Evolutionary conservation across 2,329 filamentous ascomycete species (phyloP), one percentile per base, ranked within the genome.

Genomic region (Ilyonectria robusta): DNA sequence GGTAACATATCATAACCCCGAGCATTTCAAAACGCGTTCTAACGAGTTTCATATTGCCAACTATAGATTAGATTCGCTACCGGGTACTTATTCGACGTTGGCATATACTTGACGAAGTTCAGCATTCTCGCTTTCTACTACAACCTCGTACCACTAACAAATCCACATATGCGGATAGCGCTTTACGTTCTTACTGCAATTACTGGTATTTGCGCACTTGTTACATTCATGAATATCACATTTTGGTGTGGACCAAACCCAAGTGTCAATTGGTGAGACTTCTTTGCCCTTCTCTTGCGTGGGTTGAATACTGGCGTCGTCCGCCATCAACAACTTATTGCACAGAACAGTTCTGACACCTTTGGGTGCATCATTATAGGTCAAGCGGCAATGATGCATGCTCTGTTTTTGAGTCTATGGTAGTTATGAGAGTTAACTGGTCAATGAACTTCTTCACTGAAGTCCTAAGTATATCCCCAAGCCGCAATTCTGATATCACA

Each of bases 101-200:
- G 73, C 29, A 70, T 76, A 17, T 75, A 71, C 55, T 66, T 76
- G n/a, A 71, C 72, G 5, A 75, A 75, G 48, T 50, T 76, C 35
- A 75, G 73, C 19, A 66, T 76, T 46, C 63, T 74, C 23, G 72
- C 74, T 21, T 72, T 75, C 9, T 76, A 73, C 59, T 75, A 68
- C 55, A 69, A 55, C 35, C 57, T 76, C 3, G 59, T 75, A 2
- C 74, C 74, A 3, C 50, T 29, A 1, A 68, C 69, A 8, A 68
- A 67, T 17, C 69, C 65, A 1, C 13, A 46, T 1, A 70, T 76
- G 58, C 63, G 73, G 8, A 68, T 68, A 2, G 51, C 53, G 0
- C 63, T 76, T 6, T 66, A 72, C 23, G 37, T 59, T 13, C 61
- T 74, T 4, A 68, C 62, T 0, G 62, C n/a, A 0, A 37, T 75